Conservation (phyloP, 2,329 filamentous ascomycete species). For the Dactylellina sp. region DNA sequence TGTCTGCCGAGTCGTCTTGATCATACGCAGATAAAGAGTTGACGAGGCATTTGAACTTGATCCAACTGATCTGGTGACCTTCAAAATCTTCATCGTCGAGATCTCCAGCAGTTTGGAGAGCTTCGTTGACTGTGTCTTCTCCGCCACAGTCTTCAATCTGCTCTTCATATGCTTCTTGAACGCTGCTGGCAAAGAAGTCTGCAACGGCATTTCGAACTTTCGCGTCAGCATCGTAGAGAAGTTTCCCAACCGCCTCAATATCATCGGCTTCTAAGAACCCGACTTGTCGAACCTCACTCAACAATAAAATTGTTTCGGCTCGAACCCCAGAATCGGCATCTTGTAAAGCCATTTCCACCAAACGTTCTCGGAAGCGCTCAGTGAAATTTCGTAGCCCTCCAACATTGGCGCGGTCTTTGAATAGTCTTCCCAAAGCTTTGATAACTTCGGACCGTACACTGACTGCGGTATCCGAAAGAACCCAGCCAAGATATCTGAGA, state of each 20-base stretch:
- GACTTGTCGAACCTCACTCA: conserved; percentile 83
- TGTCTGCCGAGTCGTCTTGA: conserved; percentile 65
- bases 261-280: conserved; percentile 91
- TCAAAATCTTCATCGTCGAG: conserved; percentile 78
- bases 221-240: conserved; percentile 88
- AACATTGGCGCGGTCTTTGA: conserved; percentile 82
- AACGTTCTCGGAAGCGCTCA: conserved; percentile 84
- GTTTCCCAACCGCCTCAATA: conserved; percentile 84
- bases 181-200: conserved; percentile 87
- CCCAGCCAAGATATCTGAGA: conserved; percentile 93
- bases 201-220: conserved; percentile 89
- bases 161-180: conserved; percentile 81
- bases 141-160: conserved; percentile 88
- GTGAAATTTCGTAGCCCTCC: conserved; percentile 86
- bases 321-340: conserved; percentile 86
- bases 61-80: conserved; percentile 82
- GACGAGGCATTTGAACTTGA: conserved; percentile 89
- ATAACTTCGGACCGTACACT: conserved; percentile 85
- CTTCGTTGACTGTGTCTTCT: conserved; percentile 79
- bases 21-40: conserved; percentile 87
- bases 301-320: conserved; percentile 80
- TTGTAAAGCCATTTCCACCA: conserved; percentile 91
- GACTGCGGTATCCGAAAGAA: conserved; percentile 83
- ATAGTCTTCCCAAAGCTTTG: conserved; percentile 82
- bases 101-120: conserved; percentile 74